Evolutionary conservation across 148 eudicot species (phyloP).

Genomic region (Selenicereus undatus): DNA sequence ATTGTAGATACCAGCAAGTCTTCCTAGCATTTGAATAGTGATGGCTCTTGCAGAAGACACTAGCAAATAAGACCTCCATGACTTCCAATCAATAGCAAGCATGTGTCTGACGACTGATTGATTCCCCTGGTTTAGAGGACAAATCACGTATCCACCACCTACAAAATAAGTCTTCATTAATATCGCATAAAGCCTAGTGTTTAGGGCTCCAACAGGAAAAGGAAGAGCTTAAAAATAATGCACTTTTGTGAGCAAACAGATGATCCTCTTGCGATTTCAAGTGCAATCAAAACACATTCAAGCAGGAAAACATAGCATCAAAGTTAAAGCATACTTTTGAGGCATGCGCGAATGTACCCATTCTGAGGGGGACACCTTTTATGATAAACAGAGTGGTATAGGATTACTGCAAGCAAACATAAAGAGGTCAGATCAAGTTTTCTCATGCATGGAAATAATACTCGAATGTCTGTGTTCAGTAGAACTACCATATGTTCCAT

Average conservation of each 20-base stretch:
- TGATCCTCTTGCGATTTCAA: not conserved
- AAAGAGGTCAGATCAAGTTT: not conserved
- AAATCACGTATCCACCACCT: conserved; percentile 71
- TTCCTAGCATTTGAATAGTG: conserved; percentile 53
- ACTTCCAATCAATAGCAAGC: conserved; percentile 75
- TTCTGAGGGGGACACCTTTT: conserved; percentile 55
- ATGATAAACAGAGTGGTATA: conserved; percentile 59
- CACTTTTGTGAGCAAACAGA: not conserved
- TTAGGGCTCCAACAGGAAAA: not conserved
- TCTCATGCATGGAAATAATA: conserved; percentile 1
- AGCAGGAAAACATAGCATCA: not conserved
- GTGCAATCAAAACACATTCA: not conserved
- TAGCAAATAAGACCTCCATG: conserved; percentile 47
- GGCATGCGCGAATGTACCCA: conserved; percentile 56
- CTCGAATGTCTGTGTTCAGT: not conserved
- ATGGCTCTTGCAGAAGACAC: conserved; percentile 40
- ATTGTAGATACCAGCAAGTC: conserved; percentile 49
- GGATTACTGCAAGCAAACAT: conserved; percentile 46
- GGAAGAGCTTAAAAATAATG: not conserved
- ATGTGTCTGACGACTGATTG: conserved; percentile 62
- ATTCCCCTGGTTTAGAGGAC: conserved; percentile 49
- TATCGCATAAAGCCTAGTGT: not conserved
- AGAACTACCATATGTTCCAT: conserved; percentile 61
- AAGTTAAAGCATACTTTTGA: conserved; percentile 49
- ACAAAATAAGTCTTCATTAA: conserved; percentile 3